Evolutionary conservation across 2,329 filamentous ascomycete genomes (phyloP), one percentile per base, ranked within the genome.

Genomic region (Tolypocladium sp.): DNA sequence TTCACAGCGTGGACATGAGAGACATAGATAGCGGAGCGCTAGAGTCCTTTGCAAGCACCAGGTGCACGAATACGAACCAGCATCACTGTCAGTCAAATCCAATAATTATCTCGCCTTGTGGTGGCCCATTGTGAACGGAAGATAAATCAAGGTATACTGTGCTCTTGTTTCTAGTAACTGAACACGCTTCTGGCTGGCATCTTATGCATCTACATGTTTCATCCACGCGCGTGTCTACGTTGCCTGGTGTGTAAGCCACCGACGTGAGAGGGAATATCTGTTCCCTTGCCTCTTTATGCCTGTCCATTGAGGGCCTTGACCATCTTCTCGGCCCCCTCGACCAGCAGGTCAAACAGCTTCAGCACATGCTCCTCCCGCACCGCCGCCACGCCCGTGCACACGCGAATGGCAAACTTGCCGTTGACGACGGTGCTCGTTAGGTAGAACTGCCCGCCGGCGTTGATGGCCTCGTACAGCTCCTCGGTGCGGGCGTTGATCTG

Each of bases 341-440:
- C 84, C 42, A 97, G 70, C 58, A 90, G 82, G 17, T 89, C 83
- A 77, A 95, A 96, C 1, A 92, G 85, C 62, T 79, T 80, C 61
- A 84, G 78, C 4, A 97, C 74, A 71, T 91, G 88, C 73, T 90
- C 87, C 70, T 93, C 86, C 0, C 87, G 84, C 46, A 83, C 77
- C 30, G 82, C 77, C 65, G 89, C 90, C n/a, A 69, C 71, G 0
- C 83, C 87, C 59, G 90, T 91, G 27, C 93, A 88, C 42, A 97
- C 84, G 0, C 93, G 81, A 61, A 97, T 95, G 2, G 89, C 87
- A 71, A 91, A 91, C 25, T 85, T 79, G 1, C 85, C 89, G 10
- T 83, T 84, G 15, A 96, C 80, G 5, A 91, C 82, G 1, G 87
- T 89, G 49, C 86, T 88, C 0, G 92, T 97, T 30, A 97, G 76